Base-by-base conservation (phyloP, 192 early-diverging fungal species). In the Coemansia sp. region DNA sequence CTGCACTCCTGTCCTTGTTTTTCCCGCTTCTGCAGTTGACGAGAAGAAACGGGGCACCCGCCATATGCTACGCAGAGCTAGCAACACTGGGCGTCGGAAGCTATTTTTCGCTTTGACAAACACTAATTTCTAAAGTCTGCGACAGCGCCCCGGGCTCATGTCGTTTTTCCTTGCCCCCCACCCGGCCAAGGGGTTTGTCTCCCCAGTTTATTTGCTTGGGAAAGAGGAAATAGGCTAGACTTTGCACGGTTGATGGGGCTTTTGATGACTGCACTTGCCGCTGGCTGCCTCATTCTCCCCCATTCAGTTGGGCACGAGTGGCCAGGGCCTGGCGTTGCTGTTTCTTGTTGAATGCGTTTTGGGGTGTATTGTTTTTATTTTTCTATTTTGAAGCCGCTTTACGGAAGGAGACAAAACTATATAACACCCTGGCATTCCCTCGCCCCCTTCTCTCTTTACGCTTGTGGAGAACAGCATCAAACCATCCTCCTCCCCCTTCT, bases 241-340 rank as follows among this genome's bases (percentile, higher is more conserved):
- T 52, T 52, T 52, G 49, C 49, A 15, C 22, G 6, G 22, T 52
- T 52, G 49, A 52, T 52, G 49, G 49, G 49, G 49, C 49, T 52
- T 52, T 52, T 52, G 15, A 5, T 52, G 49, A 52, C 49, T 52
- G 23, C 22, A 52, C 49, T 52, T 25, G 49, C 6, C 23, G 23
- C 23, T 13, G 49, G 22, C 23, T 9, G 7, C 49, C 23, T 25
- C 23, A 9, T 52, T 52, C 49, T 25, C 19, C 49, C 22, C 49
- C 49, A 52, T 15, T 25, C 49, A 25, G 25, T 52, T 22, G 19
- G 10, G 49, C 49, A 52, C 49, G 49, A 52, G 49, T 25, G 23
- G 9, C 49, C 49, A 25, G 23, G 14, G 49, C 22, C 49, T 15
- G 7, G 6, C 17, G 3, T 25, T 0, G 22, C 49, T 25, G 22